Base-by-base conservation (phyloP, 2,329 filamentous ascomycete species). In the Mycosphaerella sp. region DNA sequence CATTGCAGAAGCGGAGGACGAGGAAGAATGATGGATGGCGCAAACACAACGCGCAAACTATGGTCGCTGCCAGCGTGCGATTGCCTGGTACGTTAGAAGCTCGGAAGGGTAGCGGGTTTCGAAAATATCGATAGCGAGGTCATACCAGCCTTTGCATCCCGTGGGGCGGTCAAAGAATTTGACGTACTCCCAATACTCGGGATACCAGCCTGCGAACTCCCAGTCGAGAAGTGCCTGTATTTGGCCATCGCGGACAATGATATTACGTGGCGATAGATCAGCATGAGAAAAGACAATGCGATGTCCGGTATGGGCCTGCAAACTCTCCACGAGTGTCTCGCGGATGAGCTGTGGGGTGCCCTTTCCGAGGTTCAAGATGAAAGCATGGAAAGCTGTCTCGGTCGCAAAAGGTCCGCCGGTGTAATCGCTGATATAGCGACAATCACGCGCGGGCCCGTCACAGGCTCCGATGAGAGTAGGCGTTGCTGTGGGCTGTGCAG, bases 111-210 rank as follows among this genome's bases (percentile, higher is more conserved):
- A 57, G 10, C 36, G 31, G 11, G 23, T 48, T 3, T 48, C 51
- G 29, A 57, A 54, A 10, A 59, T 53, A 17, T 36, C 8, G 6
- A 41, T 29, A 11, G 56, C 56, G 14, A 34, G 53, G 9, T 57
- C 34, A 36, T 62, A 56, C 56, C 56, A 57, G 46, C 56, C 56
- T 11, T 40, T 53, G 39, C 54, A 54, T 21, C 32, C 21, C 1
- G 55, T 58, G n/a, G 40, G 46, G 10, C 52, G 48, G 3, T 58
- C 57, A 14, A 59, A 59, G 48, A 60, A 60, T 32, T 61, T 61
- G 26, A 59, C 49, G 31, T 60, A 64, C 39, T 63, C 58, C 51
- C 54, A 63, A 39, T 61, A 57, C 39, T 62, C 60, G n/a, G 61
- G 60, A 40, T 57, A 62, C 57, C 57, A 62, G 14, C 61, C 58